A percentile compares a stretch with the other conserved stretches of the same genome.
Evolutionary conservation across 768 basidiomycete genomes (phyloP).

Genomic region (Podaxis carcinomalis): DNA sequence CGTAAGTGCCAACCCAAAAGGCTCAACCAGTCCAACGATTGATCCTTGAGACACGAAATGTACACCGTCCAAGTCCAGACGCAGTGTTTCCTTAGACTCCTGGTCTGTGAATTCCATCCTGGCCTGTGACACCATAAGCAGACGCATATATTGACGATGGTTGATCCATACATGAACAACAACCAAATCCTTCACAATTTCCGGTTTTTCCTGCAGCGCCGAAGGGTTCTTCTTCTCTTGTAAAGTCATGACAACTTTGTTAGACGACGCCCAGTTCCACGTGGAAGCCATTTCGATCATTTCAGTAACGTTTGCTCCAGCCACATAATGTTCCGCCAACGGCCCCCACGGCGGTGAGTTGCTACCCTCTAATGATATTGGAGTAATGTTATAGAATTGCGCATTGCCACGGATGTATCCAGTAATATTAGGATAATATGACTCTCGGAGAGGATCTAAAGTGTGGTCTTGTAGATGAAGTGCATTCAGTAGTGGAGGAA

Average conservation of each 20-base stretch:
- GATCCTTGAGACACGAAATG: conserved; percentile 72
- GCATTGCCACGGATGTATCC: conserved; percentile 71
- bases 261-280: conserved; percentile 70
- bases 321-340: conserved; percentile 46
- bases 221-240: conserved; percentile 51
- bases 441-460: conserved; percentile 41
- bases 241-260: conserved; percentile 62
- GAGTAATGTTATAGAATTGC: conserved; percentile 61
- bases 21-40: conserved; percentile 71
- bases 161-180: conserved; percentile 57
- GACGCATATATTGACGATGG: conserved; percentile 1
- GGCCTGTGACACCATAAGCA: conserved; percentile 40
- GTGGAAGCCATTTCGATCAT: conserved; percentile 42
- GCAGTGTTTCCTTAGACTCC: conserved; percentile 49
- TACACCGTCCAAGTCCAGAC: conserved; percentile 72
- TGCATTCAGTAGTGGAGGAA: conserved; percentile 43
- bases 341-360: conserved; percentile 45
- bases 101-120: conserved; percentile 63
- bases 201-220: conserved; percentile 24
- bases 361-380: conserved; percentile 33
- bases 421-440: conserved; percentile 75
- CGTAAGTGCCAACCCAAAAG: conserved; percentile 44
- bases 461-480: conserved; percentile 41
- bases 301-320: conserved; percentile 46
- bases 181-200: conserved; percentile 41